A percentile compares a stretch with the other conserved stretches of the same genome.
phyloP scores from a whole-genome alignment of 495 filamentous ascomycete genomes.

The Penicillium paxilli region DNA sequence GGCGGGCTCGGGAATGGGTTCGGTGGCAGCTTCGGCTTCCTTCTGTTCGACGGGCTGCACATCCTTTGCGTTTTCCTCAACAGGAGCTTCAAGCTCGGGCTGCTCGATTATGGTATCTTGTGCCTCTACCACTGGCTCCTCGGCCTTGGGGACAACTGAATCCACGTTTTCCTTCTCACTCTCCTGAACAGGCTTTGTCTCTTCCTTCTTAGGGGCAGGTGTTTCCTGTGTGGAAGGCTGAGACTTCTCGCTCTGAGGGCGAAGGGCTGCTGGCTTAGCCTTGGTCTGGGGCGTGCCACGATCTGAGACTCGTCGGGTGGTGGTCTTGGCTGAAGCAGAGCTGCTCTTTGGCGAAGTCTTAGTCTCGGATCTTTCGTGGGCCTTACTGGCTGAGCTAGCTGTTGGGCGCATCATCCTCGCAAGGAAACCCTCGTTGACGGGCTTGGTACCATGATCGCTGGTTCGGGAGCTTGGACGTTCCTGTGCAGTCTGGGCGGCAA shows the following conservation, averaged over 20 bases:
- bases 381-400: constrained; percentile 73
- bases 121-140: constrained; percentile 10
- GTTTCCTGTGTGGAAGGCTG: constrained; percentile 16
- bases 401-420: constrained; percentile 94
- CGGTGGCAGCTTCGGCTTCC: background rate
- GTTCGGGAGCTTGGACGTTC: constrained; percentile 45
- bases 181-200: constrained; percentile 4
- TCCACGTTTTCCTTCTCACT: constrained; percentile 27
- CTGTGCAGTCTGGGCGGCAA: constrained; percentile 28
- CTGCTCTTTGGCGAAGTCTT: constrained; percentile 37
- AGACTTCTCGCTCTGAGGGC: constrained; percentile 22
- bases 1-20: background rate
- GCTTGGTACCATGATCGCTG: constrained; percentile 38
- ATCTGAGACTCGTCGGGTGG: constrained; percentile 15
- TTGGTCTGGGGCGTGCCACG: constrained; percentile 20
- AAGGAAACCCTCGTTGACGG: constrained; percentile 75
- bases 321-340: constrained; percentile 22
- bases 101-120: constrained; percentile 5
- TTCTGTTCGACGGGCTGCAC: background rate
- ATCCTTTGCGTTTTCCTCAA: background rate
- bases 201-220: constrained; percentile 4
- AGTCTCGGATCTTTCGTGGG: constrained; percentile 64
- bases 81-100: constrained; percentile 4
- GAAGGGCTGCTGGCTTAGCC: constrained; percentile 19
- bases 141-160: constrained; percentile 2